Evolutionary conservation across 352 stramenopile genomes (phyloP), one percentile per base, ranked within the genome.

Genomic region (Pythium monospermum): DNA sequence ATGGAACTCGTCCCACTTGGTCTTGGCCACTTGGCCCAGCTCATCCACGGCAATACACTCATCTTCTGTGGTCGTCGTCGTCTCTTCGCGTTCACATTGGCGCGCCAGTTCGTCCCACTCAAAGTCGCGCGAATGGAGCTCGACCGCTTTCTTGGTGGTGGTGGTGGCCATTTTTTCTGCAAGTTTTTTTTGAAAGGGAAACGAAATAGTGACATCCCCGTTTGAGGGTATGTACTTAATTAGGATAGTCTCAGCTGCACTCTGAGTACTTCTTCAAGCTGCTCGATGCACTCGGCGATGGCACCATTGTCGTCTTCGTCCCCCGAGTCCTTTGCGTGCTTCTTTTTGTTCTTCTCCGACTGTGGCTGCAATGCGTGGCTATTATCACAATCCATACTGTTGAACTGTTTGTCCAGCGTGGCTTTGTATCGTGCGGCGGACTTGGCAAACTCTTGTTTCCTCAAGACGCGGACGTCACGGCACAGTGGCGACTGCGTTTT

Each of bases 1-100:
- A 61, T 92, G 81, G 60, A 92, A 92, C 49, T 68, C 62, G 52
- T 92, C 64, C 81, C 81, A 92, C 36, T 82, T 80, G 48, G 64
- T 49, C 63, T 87, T 86, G 31, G 81, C 78, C 40, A 85, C 57
- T 44, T 64, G 41, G 4, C 69, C 57, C 21, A 87, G 65, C 53
- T 75, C 52, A 46, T 72, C 51, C 23, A 36, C 38, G 10, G 31
- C 50, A 4, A 25, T 12, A 2, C 15, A 21, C n/a, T 45, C 47
- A 3, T 39, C 43, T 10, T 47, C 55, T 3, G 18, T 23, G 0
- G 25, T 11, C 30, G 13, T 47, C 35, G 27, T n/a, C 1, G 28
- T 25, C 16, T 1, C 57, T 18, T 61, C 41, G 13, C 25, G 40
- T 26, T 60, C 53, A 25, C 76, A 88, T 58, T 61, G 62, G 33